Base-by-base conservation (phyloP, 805 yeast species). In the Teunomyces stri region DNA sequence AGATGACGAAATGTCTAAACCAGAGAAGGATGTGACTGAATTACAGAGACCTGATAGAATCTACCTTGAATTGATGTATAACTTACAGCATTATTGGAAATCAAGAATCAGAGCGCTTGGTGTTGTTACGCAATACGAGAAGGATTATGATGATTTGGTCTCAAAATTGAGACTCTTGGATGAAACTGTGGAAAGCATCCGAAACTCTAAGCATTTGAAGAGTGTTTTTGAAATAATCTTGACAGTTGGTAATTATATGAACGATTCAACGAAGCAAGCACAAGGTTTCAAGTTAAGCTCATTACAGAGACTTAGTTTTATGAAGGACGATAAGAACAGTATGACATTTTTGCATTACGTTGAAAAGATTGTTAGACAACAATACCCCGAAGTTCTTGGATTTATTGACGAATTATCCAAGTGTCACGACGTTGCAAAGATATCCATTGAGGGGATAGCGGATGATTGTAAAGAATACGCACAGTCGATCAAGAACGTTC, bases 211-310 rank as follows among this genome's bases (percentile, higher is more conserved):
- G 13, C 74, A 80, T 33, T 74, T 87, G 57, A 75, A 80, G 51
- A 73, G 74, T 45, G 78, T 86, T 2, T 75, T 87, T 50, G 82
- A 79, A 51, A 79, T 87, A 37, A 84, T 87, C 50, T 78, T 84
- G 53, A 82, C 83, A 11, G 80, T 87, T 47, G 95, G 94, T 51
- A 87, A 87, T 56, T 85, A 79, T 55, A 87, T 87, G 94, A 87
- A 87, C 60, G 89, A 84, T 56, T 65, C 74, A 5, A 72, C 84
- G 3, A 86, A 83, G 56, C 77, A 78, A 51, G 90, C 88, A 0
- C 72, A 73, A 29, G 95, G 95, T 16, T 85, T 87, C 64, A 84
- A 79, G 56, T 69, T 87, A 48, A 76, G 83, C 38, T 84, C 92
- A 0, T 71, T 87, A 49, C 87, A 79, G 55, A 74, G 89, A 59